Evolutionary conservation across 495 filamentous ascomycete species (phyloP), one percentile per base, ranked within the genome.

Genomic region (Cairneyella variabilis): DNA sequence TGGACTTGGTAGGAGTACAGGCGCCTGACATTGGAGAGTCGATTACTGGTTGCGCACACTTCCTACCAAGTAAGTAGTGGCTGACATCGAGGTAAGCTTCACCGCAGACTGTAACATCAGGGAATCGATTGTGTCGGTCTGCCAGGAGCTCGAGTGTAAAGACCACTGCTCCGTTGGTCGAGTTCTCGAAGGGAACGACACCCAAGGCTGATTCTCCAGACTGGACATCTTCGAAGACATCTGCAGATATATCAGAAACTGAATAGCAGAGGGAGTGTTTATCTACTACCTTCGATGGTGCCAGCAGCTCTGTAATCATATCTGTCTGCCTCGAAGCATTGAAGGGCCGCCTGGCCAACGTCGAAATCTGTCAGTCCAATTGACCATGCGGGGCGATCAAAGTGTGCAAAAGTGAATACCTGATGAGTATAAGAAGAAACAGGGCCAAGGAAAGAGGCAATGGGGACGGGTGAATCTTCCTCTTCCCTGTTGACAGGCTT

Each of bases 141-240:
- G 89, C 88, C 48, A 98, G 77, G 48, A 91, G 80, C 66, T 96
- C 91, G 7, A 98, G 80, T 0, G 91, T 96, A 64, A 84, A 81
- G 21, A 92, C 82, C 36, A 98, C 95, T 38, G 84, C 83, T 56
- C 93, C 93, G 69, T 97, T 95, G 58, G 90, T 90, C 9, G 86
- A 91, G 70, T 98, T 98, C 69, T 98, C 93, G 71, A 95, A 91
- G 25, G 93, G 93, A 14, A 97, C 88, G 3, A 98, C 88, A 54
- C 90, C 92, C 61, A 82, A 86, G 53, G 75, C 67, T 0, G 77
- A 76, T 20, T 66, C 53, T 52, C 77, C 69, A 12, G 76, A 72
- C 67, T 96, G 90, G 17, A 96, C 84, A 14, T 80, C 76, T 26
- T 78, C 72, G 66, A 97, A 96, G 56, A 95, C 82, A 54, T 92